These are phyloP conservation scores for Fusarium brachygibbosum DNA, from an alignment of 2,329 filamentous ascomycete species.

Conservation along the genomic window DNA sequence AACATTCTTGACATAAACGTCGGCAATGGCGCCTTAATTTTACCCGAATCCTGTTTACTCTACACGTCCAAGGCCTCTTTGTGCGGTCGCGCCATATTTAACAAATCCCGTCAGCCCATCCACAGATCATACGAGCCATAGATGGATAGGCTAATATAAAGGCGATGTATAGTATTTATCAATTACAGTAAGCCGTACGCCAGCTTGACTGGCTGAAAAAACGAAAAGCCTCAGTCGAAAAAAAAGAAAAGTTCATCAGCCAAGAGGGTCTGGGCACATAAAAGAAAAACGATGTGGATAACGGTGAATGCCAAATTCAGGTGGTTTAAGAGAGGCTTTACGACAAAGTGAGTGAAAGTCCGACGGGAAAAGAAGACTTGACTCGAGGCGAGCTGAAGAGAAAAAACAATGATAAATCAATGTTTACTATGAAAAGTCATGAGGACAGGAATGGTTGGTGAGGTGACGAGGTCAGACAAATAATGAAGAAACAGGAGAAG, in stretches of 20 bases:
- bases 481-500: not conserved
- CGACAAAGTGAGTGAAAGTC: not conserved
- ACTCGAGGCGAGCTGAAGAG: not conserved
- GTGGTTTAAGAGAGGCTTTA: slow-evolving; percentile 6
- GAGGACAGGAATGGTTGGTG: slow-evolving; percentile 25
- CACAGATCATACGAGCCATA: slow-evolving; percentile 8
- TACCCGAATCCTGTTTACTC: not conserved
- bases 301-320: not conserved
- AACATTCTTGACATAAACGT: not conserved
- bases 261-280: slow-evolving; percentile 8
- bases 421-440: slow-evolving; percentile 20
- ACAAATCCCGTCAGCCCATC: not conserved
- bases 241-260: slow-evolving; percentile 1
- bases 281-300: not conserved
- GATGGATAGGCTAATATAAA: not conserved
- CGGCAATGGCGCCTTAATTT: slow-evolving; percentile 6
- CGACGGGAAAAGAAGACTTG: not conserved
- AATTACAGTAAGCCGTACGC: slow-evolving; percentile 9
- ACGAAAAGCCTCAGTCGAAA: slow-evolving; percentile 1
- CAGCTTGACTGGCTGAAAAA: not conserved
- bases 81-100: not conserved
- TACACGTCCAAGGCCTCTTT: not conserved
- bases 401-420: not conserved
- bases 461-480: slow-evolving; percentile 18
- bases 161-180: not conserved